Evolutionary conservation across 257 asterid genomes (phyloP).

Genomic region (Capsicum baccatum): DNA sequence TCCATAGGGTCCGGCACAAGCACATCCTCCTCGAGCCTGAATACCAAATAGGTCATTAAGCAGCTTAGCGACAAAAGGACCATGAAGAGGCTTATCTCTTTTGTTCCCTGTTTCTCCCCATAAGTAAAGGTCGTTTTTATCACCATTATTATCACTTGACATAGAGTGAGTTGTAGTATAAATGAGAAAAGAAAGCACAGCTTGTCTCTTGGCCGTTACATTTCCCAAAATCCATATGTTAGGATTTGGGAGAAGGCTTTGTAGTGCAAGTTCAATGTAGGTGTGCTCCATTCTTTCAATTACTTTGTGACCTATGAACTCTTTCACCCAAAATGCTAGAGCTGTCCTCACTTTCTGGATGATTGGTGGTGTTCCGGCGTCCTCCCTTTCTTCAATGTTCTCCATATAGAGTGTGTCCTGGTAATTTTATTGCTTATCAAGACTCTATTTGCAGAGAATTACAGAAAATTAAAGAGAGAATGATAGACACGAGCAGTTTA

Average conservation of each 20-base stretch:
- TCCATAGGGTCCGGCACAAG: slow-evolving; percentile 64
- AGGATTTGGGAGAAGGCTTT: slow-evolving; percentile 43
- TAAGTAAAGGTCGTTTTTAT: background rate
- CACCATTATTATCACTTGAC: background rate
- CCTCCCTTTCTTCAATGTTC: slow-evolving; percentile 61
- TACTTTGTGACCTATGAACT: slow-evolving; percentile 46
- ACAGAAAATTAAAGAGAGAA: background rate
- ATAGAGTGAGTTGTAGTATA: background rate
- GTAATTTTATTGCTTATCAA: background rate
- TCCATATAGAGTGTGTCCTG: slow-evolving; percentile 57
- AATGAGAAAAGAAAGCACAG: slow-evolving; percentile 51
- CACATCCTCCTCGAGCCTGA: slow-evolving; percentile 68
- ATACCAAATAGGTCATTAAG: slow-evolving; percentile 65
- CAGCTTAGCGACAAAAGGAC: slow-evolving; percentile 58
- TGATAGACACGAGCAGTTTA: no score
- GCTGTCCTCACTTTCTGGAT: slow-evolving; percentile 60
- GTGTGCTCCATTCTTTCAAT: slow-evolving; percentile 40
- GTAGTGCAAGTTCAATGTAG: slow-evolving; percentile 42
- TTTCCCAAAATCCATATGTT: slow-evolving; percentile 49
- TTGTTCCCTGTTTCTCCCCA: background rate
- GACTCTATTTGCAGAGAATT: background rate
- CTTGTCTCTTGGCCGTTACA: slow-evolving; percentile 46
- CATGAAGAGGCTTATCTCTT: slow-evolving; percentile 50
- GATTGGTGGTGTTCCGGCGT: slow-evolving; percentile 63
- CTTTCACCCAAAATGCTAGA: slow-evolving; percentile 55